phyloP scores from a whole-genome alignment of 2,329 filamentous ascomycete species.

The Ascosphaera acerosa region DNA sequence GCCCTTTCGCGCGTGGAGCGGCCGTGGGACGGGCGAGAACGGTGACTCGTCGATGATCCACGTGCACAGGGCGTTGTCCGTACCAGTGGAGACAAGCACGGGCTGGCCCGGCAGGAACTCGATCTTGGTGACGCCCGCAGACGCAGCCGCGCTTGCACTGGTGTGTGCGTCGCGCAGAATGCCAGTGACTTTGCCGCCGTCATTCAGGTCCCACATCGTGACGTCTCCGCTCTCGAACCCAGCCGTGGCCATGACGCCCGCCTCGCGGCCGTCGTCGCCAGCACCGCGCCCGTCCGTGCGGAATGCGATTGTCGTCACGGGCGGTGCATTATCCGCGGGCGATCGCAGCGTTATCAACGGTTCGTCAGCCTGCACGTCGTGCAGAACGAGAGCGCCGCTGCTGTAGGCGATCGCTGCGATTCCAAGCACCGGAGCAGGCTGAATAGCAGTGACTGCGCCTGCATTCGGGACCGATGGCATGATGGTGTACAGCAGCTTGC shows the following conservation, averaged over 20 bases:
- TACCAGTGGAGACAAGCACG: conserved; percentile 67
- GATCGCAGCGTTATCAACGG: conserved; percentile 42
- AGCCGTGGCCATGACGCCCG: conserved; percentile 86
- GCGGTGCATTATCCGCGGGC: conserved; percentile 31
- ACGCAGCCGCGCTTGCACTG: conserved; percentile 27
- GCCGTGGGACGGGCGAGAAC: conserved; percentile 64
- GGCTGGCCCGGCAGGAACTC: conserved; percentile 80
- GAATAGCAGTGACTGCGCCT: conserved; percentile 65
- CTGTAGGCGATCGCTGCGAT: conserved; percentile 73
- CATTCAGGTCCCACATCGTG: conserved; percentile 88
- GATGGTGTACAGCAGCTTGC: conserved; percentile 73
- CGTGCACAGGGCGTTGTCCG: conserved; percentile 81
- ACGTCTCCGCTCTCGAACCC: conserved; percentile 60
- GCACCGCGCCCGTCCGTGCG: conserved; percentile 72
- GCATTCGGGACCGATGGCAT: conserved; percentile 45
- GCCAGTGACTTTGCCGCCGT: conserved; percentile 64
- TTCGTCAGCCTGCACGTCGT: conserved; percentile 59
- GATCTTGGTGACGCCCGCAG: conserved; percentile 53
- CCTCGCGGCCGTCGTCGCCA: conserved; percentile 57
- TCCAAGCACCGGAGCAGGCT: conserved; percentile 62
- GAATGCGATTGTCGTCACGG: conserved; percentile 67
- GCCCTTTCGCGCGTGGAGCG: conserved; percentile 64
- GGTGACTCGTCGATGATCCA: conserved; percentile 93
- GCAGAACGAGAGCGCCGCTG: conserved; percentile 51
- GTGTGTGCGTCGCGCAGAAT: conserved; percentile 74